These are phyloP conservation scores for Paramecium sonneborni DNA, from an alignment of 73 alveolate genomes.

Conservation along the genomic window DNA sequence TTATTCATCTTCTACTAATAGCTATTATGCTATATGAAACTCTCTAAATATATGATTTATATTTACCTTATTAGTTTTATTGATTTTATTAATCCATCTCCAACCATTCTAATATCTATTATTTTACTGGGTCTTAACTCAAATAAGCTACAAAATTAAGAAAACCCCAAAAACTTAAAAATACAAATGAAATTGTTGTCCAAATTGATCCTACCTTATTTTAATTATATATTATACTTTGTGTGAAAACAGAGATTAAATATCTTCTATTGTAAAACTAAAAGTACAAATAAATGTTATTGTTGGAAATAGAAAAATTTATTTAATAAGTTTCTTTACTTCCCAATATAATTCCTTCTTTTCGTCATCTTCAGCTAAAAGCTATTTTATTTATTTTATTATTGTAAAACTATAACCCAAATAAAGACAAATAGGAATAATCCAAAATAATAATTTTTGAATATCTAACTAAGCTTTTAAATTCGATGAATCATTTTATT, in stretches of 20 bases:
- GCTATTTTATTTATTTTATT: neutral
- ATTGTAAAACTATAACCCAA: neutral
- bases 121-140: neutral
- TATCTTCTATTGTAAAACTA: slow-evolving; percentile 34
- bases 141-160: neutral
- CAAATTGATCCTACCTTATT: neutral
- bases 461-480: neutral
- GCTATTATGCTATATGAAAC: neutral
- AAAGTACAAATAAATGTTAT: slow-evolving; percentile 40
- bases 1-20: neutral
- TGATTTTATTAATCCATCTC: neutral
- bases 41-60: neutral
- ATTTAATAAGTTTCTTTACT: neutral
- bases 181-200: slow-evolving; percentile 14
- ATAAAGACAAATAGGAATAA: neutral
- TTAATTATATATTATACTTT: neutral
- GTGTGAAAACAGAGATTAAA: neutral
- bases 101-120: neutral
- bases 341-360: neutral
- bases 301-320: neutral
- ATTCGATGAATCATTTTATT: neutral
- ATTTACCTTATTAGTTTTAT: neutral
- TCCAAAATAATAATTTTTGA: slow-evolving; percentile 9
- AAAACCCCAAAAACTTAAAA: slow-evolving; percentile 36
- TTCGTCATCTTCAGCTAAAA: neutral